Evolutionary conservation across 345 rosid species (phyloP).

Genomic region (Linum trigynum): DNA sequence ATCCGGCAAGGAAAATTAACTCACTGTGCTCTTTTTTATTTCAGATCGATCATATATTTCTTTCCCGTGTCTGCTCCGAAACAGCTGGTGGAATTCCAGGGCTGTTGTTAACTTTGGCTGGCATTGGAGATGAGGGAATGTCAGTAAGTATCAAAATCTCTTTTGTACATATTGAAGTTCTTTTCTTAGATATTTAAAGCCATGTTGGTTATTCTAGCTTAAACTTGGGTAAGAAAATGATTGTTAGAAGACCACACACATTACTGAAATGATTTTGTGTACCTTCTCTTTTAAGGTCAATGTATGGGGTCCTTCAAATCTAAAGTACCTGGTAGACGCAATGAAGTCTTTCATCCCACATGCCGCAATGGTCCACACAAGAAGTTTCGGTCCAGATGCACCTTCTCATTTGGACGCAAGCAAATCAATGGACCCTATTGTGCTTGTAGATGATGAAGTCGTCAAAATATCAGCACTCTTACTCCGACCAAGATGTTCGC

Average conservation of each 20-base stretch:
- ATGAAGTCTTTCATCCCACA: conserved; percentile 91
- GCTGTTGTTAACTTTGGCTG: conserved; percentile 79
- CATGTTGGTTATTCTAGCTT: not conserved
- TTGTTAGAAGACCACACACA: not conserved
- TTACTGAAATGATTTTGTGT: not conserved
- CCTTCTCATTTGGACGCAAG: conserved; percentile 23
- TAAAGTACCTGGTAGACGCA: conserved; percentile 72
- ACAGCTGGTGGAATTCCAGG: conserved; percentile 99
- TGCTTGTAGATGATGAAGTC: conserved; percentile 65
- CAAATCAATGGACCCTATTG: conserved; percentile 36
- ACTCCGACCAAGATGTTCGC: conserved; percentile 29
- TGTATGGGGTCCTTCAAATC: conserved; percentile 97
- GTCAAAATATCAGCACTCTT: conserved; percentile 79
- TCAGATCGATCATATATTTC: conserved; percentile 88
- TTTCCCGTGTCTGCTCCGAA: conserved; percentile 95
- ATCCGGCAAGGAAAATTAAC: not conserved
- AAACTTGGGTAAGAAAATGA: not conserved
- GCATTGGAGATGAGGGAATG: conserved; percentile 87
- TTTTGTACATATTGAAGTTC: conserved; percentile 8
- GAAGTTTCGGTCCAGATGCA: conserved; percentile 61
- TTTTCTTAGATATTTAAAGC: not conserved
- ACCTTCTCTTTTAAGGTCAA: conserved; percentile 47
- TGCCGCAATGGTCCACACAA: conserved; percentile 92
- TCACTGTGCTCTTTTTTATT: conserved; percentile 13
- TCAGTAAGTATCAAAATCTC: conserved; percentile 47